phyloP scores from a whole-genome alignment of 768 basidiomycete genomes.

The Lactarius akahatsu region DNA sequence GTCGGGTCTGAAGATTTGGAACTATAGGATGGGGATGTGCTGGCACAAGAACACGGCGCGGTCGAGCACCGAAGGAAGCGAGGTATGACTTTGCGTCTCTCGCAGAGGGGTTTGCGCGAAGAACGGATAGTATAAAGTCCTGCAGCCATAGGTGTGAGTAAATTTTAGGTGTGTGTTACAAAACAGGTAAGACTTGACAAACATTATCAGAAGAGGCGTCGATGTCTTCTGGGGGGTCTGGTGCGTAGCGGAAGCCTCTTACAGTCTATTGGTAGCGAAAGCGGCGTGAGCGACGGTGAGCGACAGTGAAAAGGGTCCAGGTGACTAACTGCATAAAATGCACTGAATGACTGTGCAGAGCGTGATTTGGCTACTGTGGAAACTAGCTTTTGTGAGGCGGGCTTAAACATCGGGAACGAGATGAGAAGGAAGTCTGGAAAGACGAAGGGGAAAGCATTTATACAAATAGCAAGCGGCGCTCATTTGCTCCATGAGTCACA shows the following conservation, averaged over 20 bases:
- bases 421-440: background rate
- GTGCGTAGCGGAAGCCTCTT: slow-evolving; percentile 20
- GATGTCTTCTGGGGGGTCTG: slow-evolving; percentile 23
- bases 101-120: slow-evolving; percentile 87
- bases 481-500: background rate
- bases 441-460: slow-evolving; percentile 4
- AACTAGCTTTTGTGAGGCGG: slow-evolving; percentile 37
- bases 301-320: background rate
- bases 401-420: slow-evolving; percentile 31
- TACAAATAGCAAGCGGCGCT: slow-evolving; percentile 4
- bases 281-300: background rate
- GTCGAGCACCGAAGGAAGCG: slow-evolving; percentile 81
- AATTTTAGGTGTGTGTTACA: slow-evolving; percentile 16
- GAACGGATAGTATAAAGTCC: slow-evolving; percentile 96
- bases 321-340: slow-evolving; percentile 55
- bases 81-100: slow-evolving; percentile 91
- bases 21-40: slow-evolving; percentile 35
- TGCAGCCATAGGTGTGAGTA: slow-evolving; percentile 36
- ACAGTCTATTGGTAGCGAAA: slow-evolving; percentile 19
- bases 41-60: slow-evolving; percentile 29
- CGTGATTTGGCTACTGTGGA: slow-evolving; percentile 17
- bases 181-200: background rate
- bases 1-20: slow-evolving; percentile 33
- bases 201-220: slow-evolving; percentile 18
- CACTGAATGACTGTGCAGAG: slow-evolving; percentile 43